phyloP scores from a whole-genome alignment of 192 early-diverging fungal genomes.

The Coemansia erecta region DNA sequence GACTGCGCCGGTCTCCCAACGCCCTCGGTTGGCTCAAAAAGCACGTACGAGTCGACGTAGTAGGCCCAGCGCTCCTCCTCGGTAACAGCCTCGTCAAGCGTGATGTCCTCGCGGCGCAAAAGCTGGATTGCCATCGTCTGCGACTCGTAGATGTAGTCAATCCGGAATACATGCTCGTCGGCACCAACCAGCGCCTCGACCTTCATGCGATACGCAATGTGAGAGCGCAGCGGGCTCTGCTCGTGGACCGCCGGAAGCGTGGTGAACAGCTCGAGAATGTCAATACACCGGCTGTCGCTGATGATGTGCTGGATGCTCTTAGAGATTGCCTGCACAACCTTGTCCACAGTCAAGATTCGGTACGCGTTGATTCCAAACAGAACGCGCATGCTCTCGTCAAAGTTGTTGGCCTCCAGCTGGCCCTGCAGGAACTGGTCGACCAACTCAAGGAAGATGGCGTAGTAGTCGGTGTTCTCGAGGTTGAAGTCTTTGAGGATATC shows the following conservation, averaged over 20 bases:
- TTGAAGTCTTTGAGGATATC: constrained; percentile 62
- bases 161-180: constrained; percentile 77
- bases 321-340: constrained; percentile 72
- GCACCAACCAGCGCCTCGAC: constrained; percentile 65
- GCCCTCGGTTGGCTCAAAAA: constrained; percentile 79
- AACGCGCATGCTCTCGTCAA: constrained; percentile 84
- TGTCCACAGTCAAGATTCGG: constrained; percentile 86
- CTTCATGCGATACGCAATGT: constrained; percentile 71
- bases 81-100: constrained; percentile 73
- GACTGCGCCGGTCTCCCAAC: constrained; percentile 58
- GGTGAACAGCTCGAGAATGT: constrained; percentile 67
- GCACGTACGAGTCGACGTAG: constrained; percentile 93
- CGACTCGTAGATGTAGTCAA: constrained; percentile 68
- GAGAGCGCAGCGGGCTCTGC: constrained; percentile 60
- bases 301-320: constrained; percentile 77
- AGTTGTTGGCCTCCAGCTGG: constrained; percentile 75
- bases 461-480: constrained; percentile 67
- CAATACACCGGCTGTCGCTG: constrained; percentile 62
- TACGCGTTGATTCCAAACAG: constrained; percentile 91
- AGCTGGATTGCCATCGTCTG: constrained; percentile 81
- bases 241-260: constrained; percentile 47
- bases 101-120: constrained; percentile 84
- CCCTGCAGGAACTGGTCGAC: constrained; percentile 76
- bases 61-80: constrained; percentile 93
- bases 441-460: constrained; percentile 69